Evolutionary conservation across 2,329 filamentous ascomycete species (phyloP), one percentile per base, ranked within the genome.

Genomic region (Colletotrichum spaethianum): DNA sequence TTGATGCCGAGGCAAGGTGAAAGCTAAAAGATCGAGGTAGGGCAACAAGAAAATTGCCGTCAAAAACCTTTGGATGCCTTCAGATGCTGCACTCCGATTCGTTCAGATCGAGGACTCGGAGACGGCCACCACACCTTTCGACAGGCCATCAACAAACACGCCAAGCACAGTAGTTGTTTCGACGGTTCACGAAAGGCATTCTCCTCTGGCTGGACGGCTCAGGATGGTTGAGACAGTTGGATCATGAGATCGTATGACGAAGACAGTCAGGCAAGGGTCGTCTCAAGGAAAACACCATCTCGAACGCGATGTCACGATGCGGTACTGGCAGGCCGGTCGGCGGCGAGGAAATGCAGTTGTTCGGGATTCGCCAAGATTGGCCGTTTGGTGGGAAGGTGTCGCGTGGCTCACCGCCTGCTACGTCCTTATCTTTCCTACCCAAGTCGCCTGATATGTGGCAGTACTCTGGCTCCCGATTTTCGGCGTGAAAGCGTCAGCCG

Each of bases 401-500:
- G 69, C 69, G 65, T 72, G 69, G 65, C 33, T 72, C 65, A 68
- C 44, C 59, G 65, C 69, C 42, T 33, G 69, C 57, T 57, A 38
- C 44, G 36, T 63, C 44, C 59, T 72, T 72, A 69, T 72, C 57
- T 69, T n/a, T 12, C n/a, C 26, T 28, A 11, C 52, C 69, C 33
- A 28, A 52, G 59, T 72, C 69, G 69, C 48, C 52, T 72, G 69
- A 72, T 59, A 28, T 55, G 53, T 44, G 20, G 28, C 31, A 14
- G 60, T 55, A 33, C 56, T 42, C 59, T 40, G 52, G 63, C 36
- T 20, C 40, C 63, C 50, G 50, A 69, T 11, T 28, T 59, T 50
- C 69, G 69, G 59, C 52, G n/a, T 53, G 57, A 72, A 20, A 48
- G 59, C 52, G 62, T 69, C 65, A 72, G 69, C 57, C 69, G 69